Conservation (phyloP, 257 asterid species). For the Leptodermis oblonga region DNA sequence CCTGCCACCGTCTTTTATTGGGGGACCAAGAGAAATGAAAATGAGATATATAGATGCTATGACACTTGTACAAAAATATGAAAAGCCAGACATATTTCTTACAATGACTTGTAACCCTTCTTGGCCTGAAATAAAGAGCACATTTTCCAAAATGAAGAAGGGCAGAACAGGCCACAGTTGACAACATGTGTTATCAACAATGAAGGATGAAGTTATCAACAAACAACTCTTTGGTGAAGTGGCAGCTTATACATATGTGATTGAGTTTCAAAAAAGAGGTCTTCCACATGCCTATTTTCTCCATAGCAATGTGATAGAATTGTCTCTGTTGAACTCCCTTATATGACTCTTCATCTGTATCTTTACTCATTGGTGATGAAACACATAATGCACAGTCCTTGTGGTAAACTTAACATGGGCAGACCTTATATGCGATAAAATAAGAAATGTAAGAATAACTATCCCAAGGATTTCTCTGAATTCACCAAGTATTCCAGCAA, state of each 20-base stretch:
- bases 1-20: not conserved
- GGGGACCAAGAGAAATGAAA: not conserved
- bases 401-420: no score
- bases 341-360: not conserved
- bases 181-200: not conserved
- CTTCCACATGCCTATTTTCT: not conserved
- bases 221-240: not conserved
- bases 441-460: no score
- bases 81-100: not conserved
- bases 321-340: not conserved
- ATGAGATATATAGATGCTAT: not conserved
- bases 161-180: not conserved
- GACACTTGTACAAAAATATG: not conserved
- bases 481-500: no score
- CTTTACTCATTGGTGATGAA: not conserved
- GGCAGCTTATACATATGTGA: not conserved
- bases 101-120: not conserved
- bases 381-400: conserved; percentile 3
- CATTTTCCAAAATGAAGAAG: not conserved
- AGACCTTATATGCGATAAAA: no score
- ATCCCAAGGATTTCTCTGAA: no score
- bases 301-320: not conserved
- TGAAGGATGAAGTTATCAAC: not conserved
- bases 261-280: no score
- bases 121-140: not conserved